Evolutionary conservation across 805 yeast genomes (phyloP).

Genomic region (Spathaspora boniae): DNA sequence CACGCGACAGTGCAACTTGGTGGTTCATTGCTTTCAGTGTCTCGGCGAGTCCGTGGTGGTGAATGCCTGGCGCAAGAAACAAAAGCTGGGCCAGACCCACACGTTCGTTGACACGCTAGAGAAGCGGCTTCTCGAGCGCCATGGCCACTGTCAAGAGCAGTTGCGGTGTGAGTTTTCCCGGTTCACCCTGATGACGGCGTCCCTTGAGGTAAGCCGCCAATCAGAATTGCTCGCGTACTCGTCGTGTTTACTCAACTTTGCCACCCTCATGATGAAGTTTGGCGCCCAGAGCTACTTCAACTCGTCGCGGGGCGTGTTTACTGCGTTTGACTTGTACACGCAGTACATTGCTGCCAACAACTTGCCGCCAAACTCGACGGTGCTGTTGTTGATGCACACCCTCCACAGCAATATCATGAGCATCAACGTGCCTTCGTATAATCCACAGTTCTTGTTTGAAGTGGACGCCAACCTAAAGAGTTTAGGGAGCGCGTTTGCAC

Average conservation of each 20-base stretch:
- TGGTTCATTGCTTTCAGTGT: constrained; percentile 10
- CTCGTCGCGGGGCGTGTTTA: constrained; percentile 7
- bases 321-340: constrained; percentile 8
- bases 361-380: constrained; percentile 3
- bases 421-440: constrained; percentile 22
- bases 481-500: constrained; percentile 11
- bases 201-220: not conserved
- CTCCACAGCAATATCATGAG: constrained; percentile 13
- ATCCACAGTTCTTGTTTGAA: constrained; percentile 20
- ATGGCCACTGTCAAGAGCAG: constrained; percentile 6
- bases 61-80: constrained; percentile 12
- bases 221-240: constrained; percentile 5
- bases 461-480: constrained; percentile 12
- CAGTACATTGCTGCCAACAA: constrained; percentile 2
- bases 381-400: constrained; percentile 9
- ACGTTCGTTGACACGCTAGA: constrained; percentile 9
- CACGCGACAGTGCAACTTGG: not conserved
- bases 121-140: constrained; percentile 13
- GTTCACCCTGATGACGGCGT: too few relatives aligned
- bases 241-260: constrained; percentile 7
- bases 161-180: too few relatives aligned
- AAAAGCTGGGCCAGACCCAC: not conserved
- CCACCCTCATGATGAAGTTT: constrained; percentile 10
- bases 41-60: constrained; percentile 15
- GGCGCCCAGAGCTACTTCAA: constrained; percentile 13